A percentile compares a stretch with the other conserved stretches of the same genome.
These are phyloP conservation scores for Tetracentron sinense DNA, from an alignment of 164 flowering plant species.

Conservation along the genomic window DNA sequence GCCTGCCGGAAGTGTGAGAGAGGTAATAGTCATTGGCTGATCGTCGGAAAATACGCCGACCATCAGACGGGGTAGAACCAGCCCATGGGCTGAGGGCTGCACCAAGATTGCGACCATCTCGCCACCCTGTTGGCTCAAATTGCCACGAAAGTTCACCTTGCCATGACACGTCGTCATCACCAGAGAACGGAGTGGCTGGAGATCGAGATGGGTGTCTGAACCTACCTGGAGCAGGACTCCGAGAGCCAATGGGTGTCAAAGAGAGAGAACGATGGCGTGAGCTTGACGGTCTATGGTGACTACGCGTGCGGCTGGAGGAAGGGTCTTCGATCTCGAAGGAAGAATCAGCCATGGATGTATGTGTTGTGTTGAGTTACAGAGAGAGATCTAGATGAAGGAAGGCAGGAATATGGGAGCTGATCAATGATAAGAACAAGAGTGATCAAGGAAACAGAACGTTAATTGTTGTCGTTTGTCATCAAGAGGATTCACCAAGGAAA, in stretches of 20 bases:
- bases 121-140: constrained; percentile 52
- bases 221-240: constrained; percentile 12
- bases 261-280: constrained; percentile 24
- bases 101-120: constrained; percentile 35
- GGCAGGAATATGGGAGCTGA: too few relatives aligned
- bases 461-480: too few relatives aligned
- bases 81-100: constrained; percentile 60
- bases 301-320: background rate
- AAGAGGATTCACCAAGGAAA: too few relatives aligned
- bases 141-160: constrained; percentile 69
- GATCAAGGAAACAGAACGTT: too few relatives aligned
- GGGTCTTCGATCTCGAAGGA: constrained; percentile 35
- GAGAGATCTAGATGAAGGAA: too few relatives aligned
- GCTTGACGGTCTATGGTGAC: constrained; percentile 17
- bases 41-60: constrained; percentile 24
- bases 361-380: too few relatives aligned
- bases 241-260: constrained; percentile 22
- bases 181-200: constrained; percentile 38
- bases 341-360: constrained; percentile 37
- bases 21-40: constrained; percentile 55
- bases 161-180: constrained; percentile 51
- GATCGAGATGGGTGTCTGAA: constrained; percentile 24
- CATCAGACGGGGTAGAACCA: constrained; percentile 16
- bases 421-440: too few relatives aligned
- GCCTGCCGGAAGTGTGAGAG: constrained; percentile 23